phyloP scores from a whole-genome alignment of 2,329 filamentous ascomycete genomes.

The Tolypocladium ophioglossoides region DNA sequence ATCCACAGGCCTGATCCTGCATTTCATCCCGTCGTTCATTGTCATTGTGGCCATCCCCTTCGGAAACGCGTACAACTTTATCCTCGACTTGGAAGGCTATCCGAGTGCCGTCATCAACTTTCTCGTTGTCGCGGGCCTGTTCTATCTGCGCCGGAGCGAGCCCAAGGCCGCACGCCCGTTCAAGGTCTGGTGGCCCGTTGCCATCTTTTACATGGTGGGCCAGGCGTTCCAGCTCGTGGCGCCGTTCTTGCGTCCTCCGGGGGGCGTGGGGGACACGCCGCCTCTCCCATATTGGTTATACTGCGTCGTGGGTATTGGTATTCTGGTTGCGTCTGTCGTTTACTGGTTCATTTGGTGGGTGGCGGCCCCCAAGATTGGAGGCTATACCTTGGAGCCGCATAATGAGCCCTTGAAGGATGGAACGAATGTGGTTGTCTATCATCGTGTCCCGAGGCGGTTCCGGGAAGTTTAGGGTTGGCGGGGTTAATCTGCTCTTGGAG shows the following conservation, averaged over 20 bases:
- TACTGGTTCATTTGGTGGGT: not conserved
- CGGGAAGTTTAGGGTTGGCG: not conserved
- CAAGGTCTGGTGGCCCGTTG: not conserved
- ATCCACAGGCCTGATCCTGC: conserved; percentile 25
- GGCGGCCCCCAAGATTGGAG: not conserved
- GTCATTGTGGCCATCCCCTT: conserved; percentile 57
- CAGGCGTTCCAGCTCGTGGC: not conserved
- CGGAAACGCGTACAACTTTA: conserved; percentile 59
- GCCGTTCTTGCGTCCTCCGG: not conserved
- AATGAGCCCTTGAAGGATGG: not conserved
- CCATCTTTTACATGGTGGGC: not conserved
- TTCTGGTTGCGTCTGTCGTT: not conserved
- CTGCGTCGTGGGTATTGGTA: not conserved
- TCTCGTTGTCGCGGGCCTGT: not conserved
- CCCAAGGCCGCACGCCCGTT: not conserved
- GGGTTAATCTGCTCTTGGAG: not conserved
- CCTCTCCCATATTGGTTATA: not conserved
- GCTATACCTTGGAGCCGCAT: not conserved
- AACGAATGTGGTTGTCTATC: not conserved
- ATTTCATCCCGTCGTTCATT: conserved; percentile 28
- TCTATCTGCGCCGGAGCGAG: not conserved
- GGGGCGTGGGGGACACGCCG: not conserved
- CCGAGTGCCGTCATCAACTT: conserved; percentile 1
- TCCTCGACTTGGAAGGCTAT: conserved; percentile 34
- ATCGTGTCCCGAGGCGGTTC: not conserved